Percentiles rank a stretch among this genome's conserved stretches.
Evolutionary conservation across 116 monocot species (phyloP).

Genomic region (Iris pallida): DNA sequence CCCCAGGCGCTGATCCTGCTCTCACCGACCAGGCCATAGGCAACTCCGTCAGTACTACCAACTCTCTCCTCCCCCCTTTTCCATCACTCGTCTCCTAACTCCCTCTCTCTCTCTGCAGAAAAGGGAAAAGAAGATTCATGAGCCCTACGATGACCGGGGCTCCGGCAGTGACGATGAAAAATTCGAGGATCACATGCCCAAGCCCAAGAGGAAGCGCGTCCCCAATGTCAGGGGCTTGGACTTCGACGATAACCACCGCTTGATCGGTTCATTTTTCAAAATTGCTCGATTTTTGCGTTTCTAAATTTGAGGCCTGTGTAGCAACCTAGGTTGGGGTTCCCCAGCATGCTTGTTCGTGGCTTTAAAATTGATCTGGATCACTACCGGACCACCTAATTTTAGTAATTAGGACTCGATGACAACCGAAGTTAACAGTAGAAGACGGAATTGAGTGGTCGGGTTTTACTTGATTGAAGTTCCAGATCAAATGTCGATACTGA

Average conservation of each 20-base stretch:
- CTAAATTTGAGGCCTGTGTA: not conserved
- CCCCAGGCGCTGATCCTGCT: too few relatives aligned
- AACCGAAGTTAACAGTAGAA: too few relatives aligned
- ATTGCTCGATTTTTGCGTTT: not conserved
- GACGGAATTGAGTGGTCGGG: too few relatives aligned
- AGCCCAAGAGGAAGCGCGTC: conserved; percentile 70
- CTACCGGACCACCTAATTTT: too few relatives aligned
- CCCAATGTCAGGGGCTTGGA: conserved; percentile 24
- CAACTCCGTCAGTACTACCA: conserved; percentile 31
- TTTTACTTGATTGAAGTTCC: not conserved
- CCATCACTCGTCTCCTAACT: not conserved
- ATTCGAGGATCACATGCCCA: conserved; percentile 39
- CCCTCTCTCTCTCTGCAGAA: not conserved
- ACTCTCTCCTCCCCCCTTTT: not conserved
- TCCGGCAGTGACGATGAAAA: conserved; percentile 26
- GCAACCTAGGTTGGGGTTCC: too few relatives aligned
- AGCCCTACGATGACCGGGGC: conserved; percentile 10
- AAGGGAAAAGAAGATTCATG: conserved; percentile 36
- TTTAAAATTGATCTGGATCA: not conserved
- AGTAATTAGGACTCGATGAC: too few relatives aligned
- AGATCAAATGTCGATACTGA: not conserved
- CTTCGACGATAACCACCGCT: conserved; percentile 34
- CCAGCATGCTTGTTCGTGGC: not conserved
- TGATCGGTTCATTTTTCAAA: conserved; percentile 48
- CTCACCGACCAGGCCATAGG: too few relatives aligned